phyloP scores from a whole-genome alignment of 202 grass and related monocot genomes.

The Sporobolus alterniflorus region DNA sequence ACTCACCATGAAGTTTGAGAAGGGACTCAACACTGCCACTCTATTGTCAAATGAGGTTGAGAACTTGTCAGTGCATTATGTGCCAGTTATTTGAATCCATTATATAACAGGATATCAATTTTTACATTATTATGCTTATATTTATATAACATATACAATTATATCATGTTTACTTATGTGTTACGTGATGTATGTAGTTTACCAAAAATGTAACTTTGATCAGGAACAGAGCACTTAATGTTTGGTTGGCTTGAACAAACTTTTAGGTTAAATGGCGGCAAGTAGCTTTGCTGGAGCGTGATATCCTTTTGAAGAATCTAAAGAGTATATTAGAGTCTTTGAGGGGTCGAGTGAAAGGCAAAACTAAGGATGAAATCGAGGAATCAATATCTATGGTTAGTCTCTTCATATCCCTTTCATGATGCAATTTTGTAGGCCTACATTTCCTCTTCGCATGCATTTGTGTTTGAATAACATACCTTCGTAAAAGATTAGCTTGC shows the following conservation, averaged over 20 bases:
- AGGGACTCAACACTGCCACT: constrained; percentile 80
- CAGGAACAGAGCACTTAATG: neutral
- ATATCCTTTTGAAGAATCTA: constrained; percentile 89
- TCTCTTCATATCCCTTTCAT: constrained; percentile 32
- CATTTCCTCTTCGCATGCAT: constrained; percentile 12
- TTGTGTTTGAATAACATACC: neutral
- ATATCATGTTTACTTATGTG: neutral
- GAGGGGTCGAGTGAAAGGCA: constrained; percentile 62
- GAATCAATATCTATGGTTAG: constrained; percentile 85
- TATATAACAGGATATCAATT: neutral
- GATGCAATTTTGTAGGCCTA: constrained; percentile 12
- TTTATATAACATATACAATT: neutral
- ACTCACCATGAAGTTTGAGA: constrained; percentile 93
- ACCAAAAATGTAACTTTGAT: neutral
- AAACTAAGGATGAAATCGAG: constrained; percentile 84
- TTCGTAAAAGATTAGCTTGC: neutral
- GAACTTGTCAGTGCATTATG: constrained; percentile 7
- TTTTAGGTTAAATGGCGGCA: constrained; percentile 84
- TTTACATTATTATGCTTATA: neutral
- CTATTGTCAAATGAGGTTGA: constrained; percentile 87
- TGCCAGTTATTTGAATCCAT: constrained; percentile 11
- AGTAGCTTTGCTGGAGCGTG: constrained; percentile 81
- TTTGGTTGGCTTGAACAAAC: constrained; percentile 36
- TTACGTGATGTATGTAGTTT: constrained; percentile 1
- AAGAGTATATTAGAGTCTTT: constrained; percentile 75